Base-by-base conservation (phyloP, 1,284 basidiomycete genomes). In the Moesziomyces aphidis region DNA sequence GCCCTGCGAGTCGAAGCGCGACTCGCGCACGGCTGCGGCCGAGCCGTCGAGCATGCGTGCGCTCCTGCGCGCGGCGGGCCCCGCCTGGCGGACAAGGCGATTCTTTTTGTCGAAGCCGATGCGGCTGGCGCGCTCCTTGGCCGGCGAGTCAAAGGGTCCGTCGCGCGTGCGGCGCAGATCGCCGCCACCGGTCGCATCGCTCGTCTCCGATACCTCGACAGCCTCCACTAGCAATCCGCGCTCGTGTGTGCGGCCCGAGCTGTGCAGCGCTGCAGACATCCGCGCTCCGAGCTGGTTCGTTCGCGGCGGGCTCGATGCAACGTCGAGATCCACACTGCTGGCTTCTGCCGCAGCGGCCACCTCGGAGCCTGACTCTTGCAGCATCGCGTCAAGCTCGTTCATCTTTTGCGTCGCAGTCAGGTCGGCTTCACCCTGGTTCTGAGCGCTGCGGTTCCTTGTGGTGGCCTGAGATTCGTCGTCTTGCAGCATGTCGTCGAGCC, bases 1-100 rank as follows among this genome's bases (percentile, higher is more conserved):
- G 6, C 73, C 73, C 21, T 75, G 68, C 34, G 73, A 72, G 22
- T 75, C 73, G 42, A 75, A 75, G 23, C 73, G 63, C 5, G 64
- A 67, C 42, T 75, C 73, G 1, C 68, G 56, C 36, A 75, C 64
- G 17, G 61, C 73, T 2, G 55, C 50, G 2, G 56, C 54, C 15
- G 59, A 56, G 0, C 68, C 64, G 31, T 75, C 68, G 11, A 75
- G 46, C 45, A 75, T 43, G 23, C 73, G 23, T 21, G 54, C 58
- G 8, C 49, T 50, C 26, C 54, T 68, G 31, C 55, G 52, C 3
- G 5, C 11, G 26, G 43, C 58, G 0, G 48, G 13, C 24, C 52
- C 36, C 15, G 21, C 52, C 8, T 51, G 61, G 42, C 73, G 50
- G 1, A 75, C 64, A 10, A 75, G 52, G 1, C 68, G 61, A 28